Evolutionary conservation across 2,329 filamentous ascomycete species (phyloP).

Genomic region (Microcyclospora tardicrescens): DNA sequence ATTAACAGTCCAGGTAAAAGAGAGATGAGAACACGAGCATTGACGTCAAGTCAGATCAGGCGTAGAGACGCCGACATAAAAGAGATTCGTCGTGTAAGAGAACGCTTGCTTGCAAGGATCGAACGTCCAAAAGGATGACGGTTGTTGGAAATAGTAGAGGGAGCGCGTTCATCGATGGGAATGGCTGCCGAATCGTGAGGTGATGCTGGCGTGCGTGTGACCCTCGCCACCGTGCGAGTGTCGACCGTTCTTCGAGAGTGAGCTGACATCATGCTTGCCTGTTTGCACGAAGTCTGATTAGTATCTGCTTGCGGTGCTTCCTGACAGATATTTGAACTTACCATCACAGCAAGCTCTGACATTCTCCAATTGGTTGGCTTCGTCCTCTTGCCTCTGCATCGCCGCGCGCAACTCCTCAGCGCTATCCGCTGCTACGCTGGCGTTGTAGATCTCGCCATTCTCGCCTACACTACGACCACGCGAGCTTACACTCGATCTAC

Average conservation of each 20-base stretch:
- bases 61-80: background rate
- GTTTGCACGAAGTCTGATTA: slow-evolving; percentile 2
- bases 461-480: slow-evolving; percentile 6
- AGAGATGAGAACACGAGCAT: too few species aligned
- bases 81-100: background rate
- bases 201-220: background rate
- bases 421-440: slow-evolving; percentile 46
- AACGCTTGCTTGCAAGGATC: background rate
- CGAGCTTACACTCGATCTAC: slow-evolving; percentile 1
- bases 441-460: slow-evolving; percentile 31
- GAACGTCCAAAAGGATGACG: background rate
- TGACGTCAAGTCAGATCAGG: too few species aligned
- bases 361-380: slow-evolving; percentile 76
- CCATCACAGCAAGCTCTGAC: slow-evolving; percentile 96
- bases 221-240: background rate
- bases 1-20: background rate
- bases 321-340: slow-evolving; percentile 35
- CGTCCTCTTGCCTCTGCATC: slow-evolving; percentile 63
- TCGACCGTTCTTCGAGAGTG: slow-evolving; percentile 21
- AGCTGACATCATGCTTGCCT: slow-evolving; percentile 41
- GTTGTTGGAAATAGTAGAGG: background rate
- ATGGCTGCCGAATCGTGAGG: background rate
- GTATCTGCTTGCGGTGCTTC: background rate
- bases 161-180: background rate
- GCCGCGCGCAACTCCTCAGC: slow-evolving; percentile 72